Evolutionary conservation across 75 land plant genomes (phyloP), one percentile per base, ranked within the genome.

Genomic region (Pinus albicaulis): DNA sequence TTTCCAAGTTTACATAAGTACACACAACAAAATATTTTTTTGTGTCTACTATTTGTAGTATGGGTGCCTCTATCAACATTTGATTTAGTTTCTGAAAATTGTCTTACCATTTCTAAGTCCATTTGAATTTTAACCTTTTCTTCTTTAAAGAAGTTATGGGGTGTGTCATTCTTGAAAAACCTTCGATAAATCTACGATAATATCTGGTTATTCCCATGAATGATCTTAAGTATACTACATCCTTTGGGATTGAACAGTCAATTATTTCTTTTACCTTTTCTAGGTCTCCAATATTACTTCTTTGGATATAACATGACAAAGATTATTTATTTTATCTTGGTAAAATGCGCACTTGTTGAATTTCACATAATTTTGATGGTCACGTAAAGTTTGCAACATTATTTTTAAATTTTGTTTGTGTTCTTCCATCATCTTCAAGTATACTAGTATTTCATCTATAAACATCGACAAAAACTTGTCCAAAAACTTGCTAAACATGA

Each of bases 171-270:
- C 25, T 1, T 8, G 79, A 73, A 25, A 72, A 84, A 0, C 5
- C 24, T 4, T 72, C 55, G 1, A 84, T 55, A 36, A 80, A 76
- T 4, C 28, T 56, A 38, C 65, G 3, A 55, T 80, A 80, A 71
- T 84, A 84, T 19, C 79, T 76, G 0, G 74, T 59, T 22, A 73
- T 28, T 4, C 80, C 80, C 25, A 58, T 38, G 26, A 74, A 82
- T 38, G 79, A 66, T 12, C 56, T 26, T 5, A 74, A 3, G 58
- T 82, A 34, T 26, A 13, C 72, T 0, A 82, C 58, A 44, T 24
- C 61, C 1, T 10, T 77, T 1, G 38, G 80, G 8, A 58, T 0
- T n/a, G 24, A 12, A 71, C 72, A 77, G 3, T 56, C 61, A 17
- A 57, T 0, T 17, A 82, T 60, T 0, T 70, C 57, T 24, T 77